Evolutionary conservation across 2,329 filamentous ascomycete species (phyloP).

Genomic region (Neofusicoccum parvum): DNA sequence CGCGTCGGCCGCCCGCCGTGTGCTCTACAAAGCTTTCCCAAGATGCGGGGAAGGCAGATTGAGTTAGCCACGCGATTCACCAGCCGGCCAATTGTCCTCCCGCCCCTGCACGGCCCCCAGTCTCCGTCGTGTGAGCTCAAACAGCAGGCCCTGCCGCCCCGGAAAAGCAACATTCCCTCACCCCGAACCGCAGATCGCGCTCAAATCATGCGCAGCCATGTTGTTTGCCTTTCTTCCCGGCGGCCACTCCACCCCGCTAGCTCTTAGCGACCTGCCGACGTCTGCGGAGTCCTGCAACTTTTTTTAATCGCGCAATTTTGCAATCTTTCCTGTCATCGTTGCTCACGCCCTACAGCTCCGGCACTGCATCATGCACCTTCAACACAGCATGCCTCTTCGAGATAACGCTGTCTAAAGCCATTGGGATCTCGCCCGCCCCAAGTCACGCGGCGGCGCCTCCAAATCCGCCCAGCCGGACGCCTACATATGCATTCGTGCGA

Average conservation of each 20-base stretch:
- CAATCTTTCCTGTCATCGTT: background rate
- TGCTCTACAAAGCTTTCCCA: background rate
- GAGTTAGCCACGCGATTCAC: slow-evolving; percentile 17
- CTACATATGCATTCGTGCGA: background rate
- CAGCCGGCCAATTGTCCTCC: background rate
- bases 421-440: background rate
- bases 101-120: background rate
- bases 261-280: slow-evolving; percentile 2
- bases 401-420: background rate
- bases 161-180: background rate
- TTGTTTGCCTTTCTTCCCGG: background rate
- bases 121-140: background rate
- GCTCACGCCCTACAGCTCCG: background rate
- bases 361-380: background rate
- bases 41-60: slow-evolving; percentile 13
- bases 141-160: background rate
- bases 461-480: background rate
- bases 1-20: background rate
- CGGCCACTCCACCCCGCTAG: slow-evolving; percentile 7
- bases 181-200: background rate
- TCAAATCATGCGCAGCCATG: background rate
- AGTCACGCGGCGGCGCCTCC: background rate
- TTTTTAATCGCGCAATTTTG: slow-evolving; percentile 12
- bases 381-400: background rate
- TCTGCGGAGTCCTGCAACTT: background rate